Conservation (phyloP, 2,329 filamentous ascomycete species). For the Ceratocystis harringtonii region DNA sequence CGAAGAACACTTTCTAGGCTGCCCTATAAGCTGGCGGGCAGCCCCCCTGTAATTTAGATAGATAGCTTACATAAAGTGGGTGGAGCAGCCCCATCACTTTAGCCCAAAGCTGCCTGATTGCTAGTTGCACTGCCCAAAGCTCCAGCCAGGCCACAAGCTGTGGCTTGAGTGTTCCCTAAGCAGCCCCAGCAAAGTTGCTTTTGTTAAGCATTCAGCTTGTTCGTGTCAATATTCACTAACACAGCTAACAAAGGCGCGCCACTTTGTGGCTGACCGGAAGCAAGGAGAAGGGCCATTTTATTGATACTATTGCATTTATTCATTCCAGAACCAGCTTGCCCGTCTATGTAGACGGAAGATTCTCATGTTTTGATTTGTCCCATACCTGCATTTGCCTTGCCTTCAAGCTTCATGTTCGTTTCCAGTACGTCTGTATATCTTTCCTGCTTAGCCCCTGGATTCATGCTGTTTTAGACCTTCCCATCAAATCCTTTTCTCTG, state of each 20-base stretch:
- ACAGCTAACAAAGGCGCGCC: background rate
- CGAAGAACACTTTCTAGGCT: background rate
- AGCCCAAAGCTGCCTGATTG: conserved; percentile 7
- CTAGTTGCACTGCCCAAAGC: background rate
- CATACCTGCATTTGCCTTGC: background rate
- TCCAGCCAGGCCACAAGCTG: background rate
- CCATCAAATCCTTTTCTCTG: background rate
- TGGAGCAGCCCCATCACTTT: background rate
- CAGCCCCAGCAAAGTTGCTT: background rate
- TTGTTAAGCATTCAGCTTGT: background rate
- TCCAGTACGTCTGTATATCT: background rate
- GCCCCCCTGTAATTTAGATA: background rate
- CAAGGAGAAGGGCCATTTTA: no score
- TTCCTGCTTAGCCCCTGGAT: background rate
- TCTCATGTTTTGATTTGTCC: background rate
- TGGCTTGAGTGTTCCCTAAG: background rate
- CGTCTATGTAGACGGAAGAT: background rate
- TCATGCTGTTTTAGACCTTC: background rate
- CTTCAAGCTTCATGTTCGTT: background rate
- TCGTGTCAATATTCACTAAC: background rate
- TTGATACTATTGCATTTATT: no score
- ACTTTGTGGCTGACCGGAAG: background rate
- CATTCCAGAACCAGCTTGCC: background rate
- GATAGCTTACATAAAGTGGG: background rate
- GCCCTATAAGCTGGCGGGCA: background rate